Conservation (phyloP, 371 early-diverging fungal species). For the Chytridium lagenaria region DNA sequence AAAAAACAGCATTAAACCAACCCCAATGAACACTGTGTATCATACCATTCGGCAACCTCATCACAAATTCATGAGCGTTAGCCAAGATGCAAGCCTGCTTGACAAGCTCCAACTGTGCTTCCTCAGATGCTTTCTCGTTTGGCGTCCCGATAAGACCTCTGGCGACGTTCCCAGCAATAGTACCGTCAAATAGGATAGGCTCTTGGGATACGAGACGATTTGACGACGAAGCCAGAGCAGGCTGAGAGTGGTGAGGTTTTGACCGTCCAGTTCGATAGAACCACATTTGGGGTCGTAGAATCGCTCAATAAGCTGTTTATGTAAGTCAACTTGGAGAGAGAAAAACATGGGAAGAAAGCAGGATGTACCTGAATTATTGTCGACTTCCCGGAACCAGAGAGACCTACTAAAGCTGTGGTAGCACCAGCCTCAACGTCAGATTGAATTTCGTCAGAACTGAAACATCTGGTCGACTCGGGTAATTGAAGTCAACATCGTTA, state of each 20-base stretch:
- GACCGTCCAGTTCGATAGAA: conserved; percentile 50
- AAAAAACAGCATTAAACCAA: neutral
- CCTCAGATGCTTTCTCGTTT: conserved; percentile 47
- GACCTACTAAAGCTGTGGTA: conserved; percentile 62
- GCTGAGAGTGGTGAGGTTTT: conserved; percentile 48
- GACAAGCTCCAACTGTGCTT: conserved; percentile 63
- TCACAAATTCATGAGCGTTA: conserved; percentile 80
- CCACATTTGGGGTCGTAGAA: conserved; percentile 72
- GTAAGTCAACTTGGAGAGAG: neutral
- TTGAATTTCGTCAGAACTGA: conserved; percentile 59
- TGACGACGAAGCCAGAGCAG: conserved; percentile 70
- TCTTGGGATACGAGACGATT: conserved; percentile 89
- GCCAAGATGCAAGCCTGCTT: conserved; percentile 67
- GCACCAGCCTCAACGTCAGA: conserved; percentile 62
- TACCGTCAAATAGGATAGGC: conserved; percentile 83
- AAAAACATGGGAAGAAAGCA: no score
- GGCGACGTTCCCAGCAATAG: conserved; percentile 81
- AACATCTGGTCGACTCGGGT: conserved; percentile 58
- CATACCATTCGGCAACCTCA: conserved; percentile 66
- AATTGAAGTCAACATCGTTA: conserved; percentile 61
- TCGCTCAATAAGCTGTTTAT: conserved; percentile 72
- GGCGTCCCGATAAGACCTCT: conserved; percentile 59
- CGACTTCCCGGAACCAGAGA: conserved; percentile 85
- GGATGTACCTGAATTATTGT: conserved; percentile 71
- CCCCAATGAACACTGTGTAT: no score